Evolutionary conservation across 2,329 filamentous ascomycete genomes (phyloP), one percentile per base, ranked within the genome.

Genomic region (Nemania bipapillata): DNA sequence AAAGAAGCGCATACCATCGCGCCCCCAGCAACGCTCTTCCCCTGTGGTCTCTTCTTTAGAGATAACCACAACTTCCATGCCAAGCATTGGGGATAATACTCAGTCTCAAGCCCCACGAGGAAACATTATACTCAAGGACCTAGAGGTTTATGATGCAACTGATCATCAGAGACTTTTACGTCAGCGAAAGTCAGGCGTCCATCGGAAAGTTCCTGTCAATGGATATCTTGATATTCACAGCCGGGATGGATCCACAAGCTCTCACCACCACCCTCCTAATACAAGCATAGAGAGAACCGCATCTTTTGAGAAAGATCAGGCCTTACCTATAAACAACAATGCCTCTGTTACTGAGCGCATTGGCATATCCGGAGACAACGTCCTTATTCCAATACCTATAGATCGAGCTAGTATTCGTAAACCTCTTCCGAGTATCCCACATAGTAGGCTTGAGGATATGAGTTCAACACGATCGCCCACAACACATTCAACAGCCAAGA

Each of bases 111-210:
- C 65, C 56, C 30, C 52, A 26, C 52, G 63, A 22, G 56, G 71
- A 12, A 69, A 69, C 49, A 69, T 77, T 42, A 17, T 74, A 28
- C 52, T 77, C 8, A 72, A 73, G 55, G 66, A 76, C 55, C 60
- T 77, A 1, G 68, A 76, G 54, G 73, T 73, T 15, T 76, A 72
- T 42, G 69, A 74, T 65, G 66, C 70, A 62, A 70, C 72, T 32
- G 65, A 74, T 28, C 55, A 68, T 62, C 58, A 50, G 26, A 66
- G 67, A 37, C 60, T 63, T 24, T 53, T 40, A 8, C 53, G 37
- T 40, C 64, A 59, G 40, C 50, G 47, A 42, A 37, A 37, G 20
- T 7, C 8, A 8, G 24, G 37, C 9, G 4, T 20, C 12, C 28
- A 56, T 28, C 3, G 53, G 57, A 0, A 7, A n/a, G n/a, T 26